phyloP scores from a whole-genome alignment of 164 flowering plant species.

The Liquidambar formosana region DNA sequence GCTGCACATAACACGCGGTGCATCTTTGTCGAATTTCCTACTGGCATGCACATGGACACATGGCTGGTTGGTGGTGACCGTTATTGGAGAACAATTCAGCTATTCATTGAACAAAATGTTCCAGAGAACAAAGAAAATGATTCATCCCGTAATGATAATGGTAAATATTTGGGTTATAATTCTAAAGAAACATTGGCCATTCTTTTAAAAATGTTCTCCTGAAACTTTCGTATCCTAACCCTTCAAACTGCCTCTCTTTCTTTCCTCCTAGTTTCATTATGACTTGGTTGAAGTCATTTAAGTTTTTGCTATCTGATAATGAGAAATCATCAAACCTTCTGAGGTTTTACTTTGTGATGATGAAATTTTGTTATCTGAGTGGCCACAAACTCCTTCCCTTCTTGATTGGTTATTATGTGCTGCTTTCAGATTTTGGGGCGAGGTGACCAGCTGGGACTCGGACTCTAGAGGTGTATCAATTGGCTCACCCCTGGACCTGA shows the following conservation, averaged over 20 bases:
- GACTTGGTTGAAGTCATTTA: not conserved
- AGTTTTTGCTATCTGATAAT: no score
- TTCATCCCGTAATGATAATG: conserved; percentile 27
- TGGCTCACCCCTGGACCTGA: conserved; percentile 13
- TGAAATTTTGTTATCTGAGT: not conserved
- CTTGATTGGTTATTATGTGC: conserved; percentile 6
- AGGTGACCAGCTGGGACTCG: conserved; percentile 28
- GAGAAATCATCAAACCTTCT: no score
- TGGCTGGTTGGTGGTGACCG: conserved; percentile 94
- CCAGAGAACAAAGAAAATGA: conserved; percentile 40
- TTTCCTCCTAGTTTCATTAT: no score
- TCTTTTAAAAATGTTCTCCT: no score
- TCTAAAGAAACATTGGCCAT: no score
- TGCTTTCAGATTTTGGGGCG: conserved; percentile 34
- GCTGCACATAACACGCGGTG: conserved; percentile 63
- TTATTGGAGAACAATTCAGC: conserved; percentile 80
- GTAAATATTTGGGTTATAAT: conserved; percentile 20
- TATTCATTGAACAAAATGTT: conserved; percentile 61
- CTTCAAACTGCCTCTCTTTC: no score
- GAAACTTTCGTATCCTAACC: no score
- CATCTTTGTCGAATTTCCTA: conserved; percentile 79
- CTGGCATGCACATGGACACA: conserved; percentile 99
- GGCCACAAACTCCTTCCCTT: no score
- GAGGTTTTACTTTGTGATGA: not conserved
- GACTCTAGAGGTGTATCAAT: conserved; percentile 1